Evolutionary conservation across 305 asterid genomes (phyloP).

Genomic region (Fraxinus sp.): DNA sequence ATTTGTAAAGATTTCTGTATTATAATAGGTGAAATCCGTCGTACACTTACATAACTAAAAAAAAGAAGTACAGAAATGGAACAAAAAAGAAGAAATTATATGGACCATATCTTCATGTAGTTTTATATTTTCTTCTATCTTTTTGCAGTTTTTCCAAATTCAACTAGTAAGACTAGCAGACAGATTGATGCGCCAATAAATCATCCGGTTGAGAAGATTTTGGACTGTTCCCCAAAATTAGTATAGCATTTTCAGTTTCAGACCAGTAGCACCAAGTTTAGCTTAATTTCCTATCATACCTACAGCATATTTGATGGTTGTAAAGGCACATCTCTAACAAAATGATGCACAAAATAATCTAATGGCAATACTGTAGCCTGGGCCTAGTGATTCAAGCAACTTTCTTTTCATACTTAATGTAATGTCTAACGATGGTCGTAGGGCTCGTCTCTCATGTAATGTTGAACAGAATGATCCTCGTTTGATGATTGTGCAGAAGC

Average conservation of each 20-base stretch:
- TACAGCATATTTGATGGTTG: too few relatives aligned
- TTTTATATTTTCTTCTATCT: conserved; percentile 30
- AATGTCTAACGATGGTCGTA: too few relatives aligned
- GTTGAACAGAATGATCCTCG: conserved; percentile 7
- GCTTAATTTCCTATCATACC: too few relatives aligned
- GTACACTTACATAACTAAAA: neutral
- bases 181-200: conserved; percentile 24
- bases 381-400: too few relatives aligned
- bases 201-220: conserved; percentile 24
- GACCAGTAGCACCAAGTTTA: too few relatives aligned
- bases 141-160: conserved; percentile 45
- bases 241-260: neutral
- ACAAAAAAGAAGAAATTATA: neutral
- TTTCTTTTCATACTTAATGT: too few relatives aligned
- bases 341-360: too few relatives aligned
- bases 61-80: neutral
- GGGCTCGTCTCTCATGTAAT: conserved; percentile 13
- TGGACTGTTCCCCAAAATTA: conserved; percentile 11
- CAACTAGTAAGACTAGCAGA: conserved; percentile 30
- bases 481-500: too few relatives aligned
- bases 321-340: too few relatives aligned
- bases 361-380: too few relatives aligned
- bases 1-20: too few relatives aligned
- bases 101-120: conserved; percentile 47
- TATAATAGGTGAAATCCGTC: too few relatives aligned